Conservation (phyloP, 148 eudicot genomes). For the Persicaria maculosa region DNA sequence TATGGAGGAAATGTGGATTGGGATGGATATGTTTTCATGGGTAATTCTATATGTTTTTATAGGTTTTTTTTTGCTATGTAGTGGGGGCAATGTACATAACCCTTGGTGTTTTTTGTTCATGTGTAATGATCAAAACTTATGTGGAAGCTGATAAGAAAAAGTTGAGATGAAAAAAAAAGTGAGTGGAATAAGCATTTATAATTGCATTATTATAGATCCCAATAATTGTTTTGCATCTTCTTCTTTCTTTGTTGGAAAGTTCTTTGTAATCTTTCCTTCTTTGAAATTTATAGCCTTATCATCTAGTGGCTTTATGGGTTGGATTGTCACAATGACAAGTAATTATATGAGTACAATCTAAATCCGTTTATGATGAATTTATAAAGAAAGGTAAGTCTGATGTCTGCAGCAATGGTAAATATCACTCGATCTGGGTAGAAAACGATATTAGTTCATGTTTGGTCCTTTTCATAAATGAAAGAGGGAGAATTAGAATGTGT, state of each 20-base stretch:
- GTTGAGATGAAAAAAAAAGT: background rate
- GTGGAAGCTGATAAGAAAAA: background rate
- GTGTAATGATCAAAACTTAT: background rate
- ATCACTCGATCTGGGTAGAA: no score
- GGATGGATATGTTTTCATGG: background rate
- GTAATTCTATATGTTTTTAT: background rate
- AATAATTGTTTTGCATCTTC: background rate
- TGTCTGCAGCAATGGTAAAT: no score
- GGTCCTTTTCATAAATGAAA: no score
- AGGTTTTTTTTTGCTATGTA: background rate
- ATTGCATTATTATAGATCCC: constrained; percentile 7
- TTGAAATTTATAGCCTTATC: background rate
- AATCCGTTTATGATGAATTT: no score
- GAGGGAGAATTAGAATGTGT: background rate
- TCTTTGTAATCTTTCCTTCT: constrained; percentile 1
- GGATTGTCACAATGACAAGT: no score
- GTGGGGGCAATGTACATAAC: constrained; percentile 10
- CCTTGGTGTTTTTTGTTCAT: background rate
- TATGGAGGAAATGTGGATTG: background rate
- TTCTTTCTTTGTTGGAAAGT: constrained; percentile 8
- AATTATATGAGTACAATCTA: no score
- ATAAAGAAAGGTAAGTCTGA: no score
- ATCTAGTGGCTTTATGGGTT: no score
- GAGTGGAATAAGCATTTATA: background rate
- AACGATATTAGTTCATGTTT: no score